Evolutionary conservation across 2,329 filamentous ascomycete species (phyloP), one percentile per base, ranked within the genome.

Genomic region (Colletotrichum camelliae): DNA sequence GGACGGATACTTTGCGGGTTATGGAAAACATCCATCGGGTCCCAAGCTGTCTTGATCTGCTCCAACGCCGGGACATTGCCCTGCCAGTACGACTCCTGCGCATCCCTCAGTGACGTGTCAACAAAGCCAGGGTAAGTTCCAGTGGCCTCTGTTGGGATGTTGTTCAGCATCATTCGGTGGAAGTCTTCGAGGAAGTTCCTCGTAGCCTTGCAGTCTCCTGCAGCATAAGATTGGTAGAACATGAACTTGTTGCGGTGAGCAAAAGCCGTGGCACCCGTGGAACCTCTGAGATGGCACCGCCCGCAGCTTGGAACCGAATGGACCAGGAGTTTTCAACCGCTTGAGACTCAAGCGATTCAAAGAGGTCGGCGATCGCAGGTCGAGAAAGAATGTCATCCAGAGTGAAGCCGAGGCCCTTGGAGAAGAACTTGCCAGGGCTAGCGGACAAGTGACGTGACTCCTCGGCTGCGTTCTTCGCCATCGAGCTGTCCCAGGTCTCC

Each of bases 101-200:
- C 85, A 29, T 74, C 18, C 10, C 48, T 70, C 33, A 92, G 79
- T 6, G 81, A 81, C 2, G 86, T 86, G 79, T 93, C 91, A 2
- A 93, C 88, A 76, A 93, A 94, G 3, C 92, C 92, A 0, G 92
- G 88, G 81, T 94, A 94, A 1, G 90, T 89, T 7, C 88, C 89
- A 2, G 33, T 10, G 7, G 29, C 3, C 18, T 43, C 6, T 2
- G 29, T 18, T 2, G 43, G 35, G 5, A 62, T 16, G 5, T 1
- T n/a, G 29, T 64, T 58, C 55, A 67, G 8, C 7, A 75, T 21
- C 55, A 33, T 5, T 12, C 57, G 12, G 55, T 72, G 69, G 16
- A 72, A 64, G 7, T 18, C 7, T 13, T 29, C 61, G 15, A 75
- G 15, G 15, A 43, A 4, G 21, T n/a, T 16, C 9, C 24, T 52